A percentile compares a stretch with the other conserved stretches of the same genome.
phyloP scores from a whole-genome alignment of 1,139 yeast genomes.

The Saccharomyces pastorianus region DNA sequence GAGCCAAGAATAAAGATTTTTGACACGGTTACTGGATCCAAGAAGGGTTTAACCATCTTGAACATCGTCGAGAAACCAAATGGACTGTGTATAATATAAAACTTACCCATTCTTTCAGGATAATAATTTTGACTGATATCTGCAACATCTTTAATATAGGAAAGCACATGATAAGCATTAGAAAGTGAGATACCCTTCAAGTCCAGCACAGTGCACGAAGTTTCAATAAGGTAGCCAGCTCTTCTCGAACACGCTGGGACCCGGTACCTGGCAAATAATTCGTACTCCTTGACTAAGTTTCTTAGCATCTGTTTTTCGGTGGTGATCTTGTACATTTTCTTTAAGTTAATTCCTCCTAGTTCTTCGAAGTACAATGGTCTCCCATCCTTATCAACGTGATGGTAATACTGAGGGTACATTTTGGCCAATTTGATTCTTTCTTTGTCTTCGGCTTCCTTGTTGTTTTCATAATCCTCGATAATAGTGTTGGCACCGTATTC shows the following conservation, averaged over 20 bases:
- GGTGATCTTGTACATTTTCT: constrained; percentile 85
- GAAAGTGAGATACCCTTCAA: constrained; percentile 82
- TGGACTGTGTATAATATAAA: constrained; percentile 89
- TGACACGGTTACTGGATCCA: constrained; percentile 92
- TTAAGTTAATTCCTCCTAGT: constrained; percentile 76
- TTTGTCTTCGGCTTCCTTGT: neutral
- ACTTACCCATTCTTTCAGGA: constrained; percentile 97
- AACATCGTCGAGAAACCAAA: constrained; percentile 92
- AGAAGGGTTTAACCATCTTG: constrained; percentile 76
- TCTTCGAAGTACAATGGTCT: constrained; percentile 92
- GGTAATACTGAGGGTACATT: constrained; percentile 91
- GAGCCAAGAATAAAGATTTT: constrained; percentile 82
- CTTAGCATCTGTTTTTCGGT: constrained; percentile 90
- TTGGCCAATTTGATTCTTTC: constrained; percentile 84
- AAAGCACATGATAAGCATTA: constrained; percentile 72
- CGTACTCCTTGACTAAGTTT: constrained; percentile 94
- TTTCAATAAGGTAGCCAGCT: constrained; percentile 69
- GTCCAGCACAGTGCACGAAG: constrained; percentile 90
- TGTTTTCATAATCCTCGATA: constrained; percentile 58
- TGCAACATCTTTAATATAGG: constrained; percentile 85
- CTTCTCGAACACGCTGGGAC: constrained; percentile 88
- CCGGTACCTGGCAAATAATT: constrained; percentile 70
- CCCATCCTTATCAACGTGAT: constrained; percentile 91
- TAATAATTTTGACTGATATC: constrained; percentile 89
- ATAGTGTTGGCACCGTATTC: constrained; percentile 80